These are phyloP conservation scores for Cercis canadensis DNA, from an alignment of 306 rosid species.

Conservation along the genomic window DNA sequence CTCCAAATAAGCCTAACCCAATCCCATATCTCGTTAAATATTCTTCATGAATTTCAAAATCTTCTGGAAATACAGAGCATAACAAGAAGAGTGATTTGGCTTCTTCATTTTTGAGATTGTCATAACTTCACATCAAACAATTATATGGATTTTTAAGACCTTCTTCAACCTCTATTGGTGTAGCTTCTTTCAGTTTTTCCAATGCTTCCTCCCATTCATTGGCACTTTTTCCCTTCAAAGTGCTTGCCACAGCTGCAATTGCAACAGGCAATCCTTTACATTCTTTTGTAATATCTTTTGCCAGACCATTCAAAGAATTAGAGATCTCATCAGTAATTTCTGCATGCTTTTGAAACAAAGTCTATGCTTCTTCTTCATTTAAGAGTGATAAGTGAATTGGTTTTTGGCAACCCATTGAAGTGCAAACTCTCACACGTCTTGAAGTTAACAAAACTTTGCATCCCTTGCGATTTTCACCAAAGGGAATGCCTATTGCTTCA, in stretches of 20 bases:
- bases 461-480: not conserved
- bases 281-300: not conserved
- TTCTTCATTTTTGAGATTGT: too few species aligned
- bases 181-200: too few species aligned
- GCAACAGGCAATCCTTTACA: not conserved
- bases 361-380: not conserved
- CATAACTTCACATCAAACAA: too few species aligned
- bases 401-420: not conserved
- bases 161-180: too few species aligned
- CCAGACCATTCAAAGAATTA: not conserved
- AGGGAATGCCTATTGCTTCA: not conserved
- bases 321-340: not conserved
- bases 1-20: too few species aligned
- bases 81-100: too few species aligned
- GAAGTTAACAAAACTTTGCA: not conserved
- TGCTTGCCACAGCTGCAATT: not conserved
- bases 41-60: too few species aligned
- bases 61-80: too few species aligned
- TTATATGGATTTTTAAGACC: too few species aligned
- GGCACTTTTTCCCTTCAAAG: not conserved
- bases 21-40: too few species aligned
- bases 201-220: not conserved
- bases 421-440: not conserved
- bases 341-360: not conserved
- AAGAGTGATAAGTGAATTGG: not conserved